phyloP scores from a whole-genome alignment of 2,329 filamentous ascomycete species.

The Achaetomium macrosporum region DNA sequence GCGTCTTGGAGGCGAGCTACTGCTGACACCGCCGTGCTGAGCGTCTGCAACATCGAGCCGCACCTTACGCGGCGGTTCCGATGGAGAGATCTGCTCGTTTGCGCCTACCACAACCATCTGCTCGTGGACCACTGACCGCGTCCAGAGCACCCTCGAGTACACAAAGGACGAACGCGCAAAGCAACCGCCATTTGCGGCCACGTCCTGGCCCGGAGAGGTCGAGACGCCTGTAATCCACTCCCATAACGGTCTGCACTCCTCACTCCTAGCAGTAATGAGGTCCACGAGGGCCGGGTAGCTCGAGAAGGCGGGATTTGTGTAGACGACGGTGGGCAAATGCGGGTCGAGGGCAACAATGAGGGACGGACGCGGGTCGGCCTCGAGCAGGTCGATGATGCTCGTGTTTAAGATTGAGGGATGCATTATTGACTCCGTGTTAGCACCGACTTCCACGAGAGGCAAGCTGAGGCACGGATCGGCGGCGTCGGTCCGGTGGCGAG shows the following conservation, averaged over 20 bases:
- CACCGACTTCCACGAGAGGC: slow-evolving; percentile 6
- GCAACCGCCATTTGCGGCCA: slow-evolving; percentile 4
- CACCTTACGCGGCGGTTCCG: slow-evolving; percentile 20
- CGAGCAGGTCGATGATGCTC: slow-evolving; percentile 35
- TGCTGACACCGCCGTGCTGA: slow-evolving; percentile 15
- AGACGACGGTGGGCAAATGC: slow-evolving; percentile 26
- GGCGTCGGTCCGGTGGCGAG: not conserved
- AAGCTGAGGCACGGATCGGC: slow-evolving; percentile 1
- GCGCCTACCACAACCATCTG: slow-evolving; percentile 32
- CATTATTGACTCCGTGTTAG: slow-evolving; percentile 12
- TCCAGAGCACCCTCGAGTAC: slow-evolving; percentile 31
- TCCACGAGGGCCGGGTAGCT: slow-evolving; percentile 22
- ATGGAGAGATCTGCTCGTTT: slow-evolving; percentile 27
- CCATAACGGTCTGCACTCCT: slow-evolving; percentile 26
- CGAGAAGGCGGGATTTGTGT: slow-evolving; percentile 28
- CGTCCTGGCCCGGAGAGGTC: not conserved
- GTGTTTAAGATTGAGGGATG: slow-evolving; percentile 24
- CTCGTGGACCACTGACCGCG: slow-evolving; percentile 27
- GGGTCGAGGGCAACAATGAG: slow-evolving; percentile 24
- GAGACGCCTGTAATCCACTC: slow-evolving; percentile 25
- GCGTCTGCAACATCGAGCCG: slow-evolving; percentile 15
- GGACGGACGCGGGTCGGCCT: slow-evolving; percentile 35
- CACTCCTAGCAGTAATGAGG: slow-evolving; percentile 20
- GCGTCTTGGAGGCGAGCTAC: slow-evolving; percentile 14
- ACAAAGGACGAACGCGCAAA: slow-evolving; percentile 21